Conservation (phyloP, 1,139 yeast species). For the Tardiomyces digboiensis region DNA sequence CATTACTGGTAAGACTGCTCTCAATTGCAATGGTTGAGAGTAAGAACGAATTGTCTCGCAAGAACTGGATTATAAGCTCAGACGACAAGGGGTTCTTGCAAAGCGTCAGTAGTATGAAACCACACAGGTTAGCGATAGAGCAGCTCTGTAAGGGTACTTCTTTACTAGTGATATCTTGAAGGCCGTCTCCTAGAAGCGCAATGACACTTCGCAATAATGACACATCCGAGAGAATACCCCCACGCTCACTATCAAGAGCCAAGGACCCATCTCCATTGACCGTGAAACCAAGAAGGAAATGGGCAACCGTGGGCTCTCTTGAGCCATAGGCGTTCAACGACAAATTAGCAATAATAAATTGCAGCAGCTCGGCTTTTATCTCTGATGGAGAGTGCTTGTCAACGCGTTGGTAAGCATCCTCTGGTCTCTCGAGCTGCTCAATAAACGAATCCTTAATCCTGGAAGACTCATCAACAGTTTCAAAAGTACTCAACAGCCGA, state of each 20-base stretch:
- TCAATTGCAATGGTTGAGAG: slow-evolving; percentile 43
- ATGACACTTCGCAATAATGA: slow-evolving; percentile 52
- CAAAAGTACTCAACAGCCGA: slow-evolving; percentile 62
- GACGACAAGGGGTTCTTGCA: slow-evolving; percentile 49
- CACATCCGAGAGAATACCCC: slow-evolving; percentile 41
- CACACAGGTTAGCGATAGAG: slow-evolving; percentile 44
- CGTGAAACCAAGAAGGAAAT: slow-evolving; percentile 68
- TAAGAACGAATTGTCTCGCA: slow-evolving; percentile 45
- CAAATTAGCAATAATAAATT: slow-evolving; percentile 47
- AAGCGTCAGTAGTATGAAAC: slow-evolving; percentile 53
- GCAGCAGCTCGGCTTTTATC: slow-evolving; percentile 48
- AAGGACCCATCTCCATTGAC: slow-evolving; percentile 33
- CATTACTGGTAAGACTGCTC: slow-evolving; percentile 34
- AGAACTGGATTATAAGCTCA: slow-evolving; percentile 37
- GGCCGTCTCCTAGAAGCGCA: slow-evolving; percentile 37
- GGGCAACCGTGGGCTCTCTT: slow-evolving; percentile 48
- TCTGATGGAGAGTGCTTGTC: slow-evolving; percentile 9
- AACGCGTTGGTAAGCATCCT: not conserved
- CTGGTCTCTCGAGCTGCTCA: slow-evolving; percentile 47
- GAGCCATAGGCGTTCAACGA: slow-evolving; percentile 25
- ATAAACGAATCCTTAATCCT: slow-evolving; percentile 68
- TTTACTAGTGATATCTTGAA: slow-evolving; percentile 33
- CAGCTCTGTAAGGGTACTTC: slow-evolving; percentile 45
- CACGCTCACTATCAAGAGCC: slow-evolving; percentile 33
- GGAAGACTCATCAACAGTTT: slow-evolving; percentile 58